Conservation (phyloP, 768 basidiomycete species). For the Naganishia friedmannii region DNA sequence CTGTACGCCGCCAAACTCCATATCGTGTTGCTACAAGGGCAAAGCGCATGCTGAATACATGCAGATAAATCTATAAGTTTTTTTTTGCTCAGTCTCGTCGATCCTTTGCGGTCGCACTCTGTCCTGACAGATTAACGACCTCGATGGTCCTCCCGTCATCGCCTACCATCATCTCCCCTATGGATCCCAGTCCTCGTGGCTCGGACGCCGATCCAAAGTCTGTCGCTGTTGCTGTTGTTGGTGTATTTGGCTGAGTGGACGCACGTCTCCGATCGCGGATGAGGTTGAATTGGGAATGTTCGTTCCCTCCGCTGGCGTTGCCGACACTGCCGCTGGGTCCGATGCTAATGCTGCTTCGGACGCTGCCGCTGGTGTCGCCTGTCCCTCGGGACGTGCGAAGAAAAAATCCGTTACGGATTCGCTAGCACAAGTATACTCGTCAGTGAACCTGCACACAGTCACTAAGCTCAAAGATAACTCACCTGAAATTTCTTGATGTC, state of each 20-base stretch:
- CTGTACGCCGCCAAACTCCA: too few relatives aligned
- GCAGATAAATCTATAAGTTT: not conserved
- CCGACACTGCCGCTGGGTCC: not conserved
- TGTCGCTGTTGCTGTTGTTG: not conserved
- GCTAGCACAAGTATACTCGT: conserved; percentile 31
- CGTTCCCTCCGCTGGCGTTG: conserved; percentile 6
- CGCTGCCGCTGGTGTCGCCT: conserved; percentile 18
- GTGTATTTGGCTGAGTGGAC: conserved; percentile 7
- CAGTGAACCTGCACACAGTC: not conserved
- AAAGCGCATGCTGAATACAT: not conserved
- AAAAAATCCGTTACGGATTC: conserved; percentile 52
- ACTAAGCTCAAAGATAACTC: conserved; percentile 23
- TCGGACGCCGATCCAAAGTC: not conserved
- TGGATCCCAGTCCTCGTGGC: conserved; percentile 2
- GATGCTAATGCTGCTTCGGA: conserved; percentile 20
- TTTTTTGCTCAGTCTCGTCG: not conserved
- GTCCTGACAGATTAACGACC: conserved; percentile 4
- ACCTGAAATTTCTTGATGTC: conserved; percentile 48
- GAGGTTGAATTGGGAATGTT: conserved; percentile 13
- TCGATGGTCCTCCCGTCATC: not conserved
- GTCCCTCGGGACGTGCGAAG: conserved; percentile 45
- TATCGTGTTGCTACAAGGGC: not conserved
- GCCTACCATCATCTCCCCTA: conserved; percentile 1
- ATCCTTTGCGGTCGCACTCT: not conserved
- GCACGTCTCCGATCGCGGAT: conserved; percentile 24